phyloP scores from a whole-genome alignment of 1,284 basidiomycete species.

The Peniophora sp. region DNA sequence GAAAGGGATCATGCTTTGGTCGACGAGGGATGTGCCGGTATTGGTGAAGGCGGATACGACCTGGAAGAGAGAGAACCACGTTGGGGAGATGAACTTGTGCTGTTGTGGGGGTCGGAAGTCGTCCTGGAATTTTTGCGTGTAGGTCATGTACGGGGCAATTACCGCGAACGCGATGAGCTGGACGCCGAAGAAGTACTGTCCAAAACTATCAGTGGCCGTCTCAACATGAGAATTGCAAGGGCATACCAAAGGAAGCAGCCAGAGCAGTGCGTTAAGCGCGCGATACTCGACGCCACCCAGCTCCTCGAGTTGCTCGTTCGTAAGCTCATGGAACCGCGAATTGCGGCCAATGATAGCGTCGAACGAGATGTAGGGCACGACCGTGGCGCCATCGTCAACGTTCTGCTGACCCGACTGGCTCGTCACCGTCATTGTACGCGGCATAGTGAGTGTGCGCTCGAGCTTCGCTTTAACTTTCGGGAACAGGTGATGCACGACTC shows the following conservation, averaged over 20 bases:
- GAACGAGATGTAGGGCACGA: constrained; percentile 83
- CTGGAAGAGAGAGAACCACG: constrained; percentile 78
- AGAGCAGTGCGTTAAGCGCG: constrained; percentile 74
- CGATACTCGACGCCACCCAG: constrained; percentile 93
- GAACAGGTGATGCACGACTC: constrained; percentile 42
- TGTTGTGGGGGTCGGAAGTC: constrained; percentile 19
- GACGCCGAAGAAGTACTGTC: constrained; percentile 37
- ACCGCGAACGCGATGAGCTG: constrained; percentile 59
- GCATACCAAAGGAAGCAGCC: constrained; percentile 29
- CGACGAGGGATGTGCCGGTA: constrained; percentile 84
- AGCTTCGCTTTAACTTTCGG: constrained; percentile 47
- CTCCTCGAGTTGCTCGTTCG: constrained; percentile 82
- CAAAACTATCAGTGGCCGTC: not conserved
- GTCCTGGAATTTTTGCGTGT: constrained; percentile 21
- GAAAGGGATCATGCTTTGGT: constrained; percentile 85
- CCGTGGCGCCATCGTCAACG: constrained; percentile 24
- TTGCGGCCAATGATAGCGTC: constrained; percentile 81
- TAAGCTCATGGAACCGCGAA: constrained; percentile 78
- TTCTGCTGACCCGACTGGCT: constrained; percentile 20
- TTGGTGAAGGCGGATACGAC: constrained; percentile 87
- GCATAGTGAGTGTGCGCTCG: constrained; percentile 62
- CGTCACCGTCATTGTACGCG: constrained; percentile 56
- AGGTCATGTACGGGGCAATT: constrained; percentile 42
- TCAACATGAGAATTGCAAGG: not conserved
- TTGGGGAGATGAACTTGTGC: constrained; percentile 29